Percentiles rank a stretch among this genome's conserved stretches.
Evolutionary conservation across 345 rosid genomes (phyloP).

Genomic region (Mercurialis annua): DNA sequence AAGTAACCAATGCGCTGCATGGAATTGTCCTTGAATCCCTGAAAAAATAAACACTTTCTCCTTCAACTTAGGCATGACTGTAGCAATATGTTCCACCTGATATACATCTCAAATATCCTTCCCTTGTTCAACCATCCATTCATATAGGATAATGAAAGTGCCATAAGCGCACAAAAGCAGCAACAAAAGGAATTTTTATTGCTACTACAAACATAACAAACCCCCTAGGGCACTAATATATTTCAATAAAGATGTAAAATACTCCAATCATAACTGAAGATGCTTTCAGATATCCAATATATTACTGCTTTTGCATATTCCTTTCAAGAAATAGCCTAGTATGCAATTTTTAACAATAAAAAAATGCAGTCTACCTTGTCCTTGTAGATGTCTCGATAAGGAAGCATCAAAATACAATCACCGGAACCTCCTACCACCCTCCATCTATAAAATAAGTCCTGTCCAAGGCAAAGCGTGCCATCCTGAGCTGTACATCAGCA

Average conservation of each 20-base stretch:
- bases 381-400: not conserved
- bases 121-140: not conserved
- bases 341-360: not conserved
- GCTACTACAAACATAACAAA: too few relatives aligned
- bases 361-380: constrained; percentile 4
- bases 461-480: constrained; percentile 6
- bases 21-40: not conserved
- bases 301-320: not conserved
- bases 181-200: not conserved
- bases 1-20: constrained; percentile 11
- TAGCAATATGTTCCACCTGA: not conserved
- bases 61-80: not conserved
- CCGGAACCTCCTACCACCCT: constrained; percentile 10
- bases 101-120: constrained; percentile 7
- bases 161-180: not conserved
- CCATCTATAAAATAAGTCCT: not conserved
- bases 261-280: not conserved
- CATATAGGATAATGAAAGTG: not conserved
- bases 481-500: constrained; percentile 5
- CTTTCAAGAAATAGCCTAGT: not conserved
- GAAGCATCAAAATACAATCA: not conserved
- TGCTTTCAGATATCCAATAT: not conserved
- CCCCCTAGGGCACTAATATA: not conserved
- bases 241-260: not conserved
- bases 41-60: not conserved